Evolutionary conservation across 2,329 filamentous ascomycete species (phyloP).

Genomic region (Teratosphaeria pseudoeucalypti): DNA sequence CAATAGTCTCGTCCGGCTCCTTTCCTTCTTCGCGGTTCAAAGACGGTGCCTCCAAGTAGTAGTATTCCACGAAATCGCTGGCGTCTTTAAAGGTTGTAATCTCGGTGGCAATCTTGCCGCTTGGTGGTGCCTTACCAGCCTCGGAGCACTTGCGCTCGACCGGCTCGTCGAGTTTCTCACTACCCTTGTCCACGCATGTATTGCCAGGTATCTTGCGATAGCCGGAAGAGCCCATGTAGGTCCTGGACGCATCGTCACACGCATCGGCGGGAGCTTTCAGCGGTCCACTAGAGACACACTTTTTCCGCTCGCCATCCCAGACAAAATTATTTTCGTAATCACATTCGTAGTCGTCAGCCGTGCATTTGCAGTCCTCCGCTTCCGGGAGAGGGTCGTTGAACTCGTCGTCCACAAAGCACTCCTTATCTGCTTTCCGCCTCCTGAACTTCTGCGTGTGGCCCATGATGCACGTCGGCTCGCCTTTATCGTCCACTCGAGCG

Average conservation of each 20-base stretch:
- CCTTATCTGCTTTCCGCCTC: conserved; percentile 73
- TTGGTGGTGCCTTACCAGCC: conserved; percentile 42
- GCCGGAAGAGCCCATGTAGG: conserved; percentile 75
- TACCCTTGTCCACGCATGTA: conserved; percentile 33
- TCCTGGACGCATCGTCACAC: conserved; percentile 62
- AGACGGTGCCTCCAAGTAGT: conserved; percentile 58
- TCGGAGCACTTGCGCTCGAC: conserved; percentile 70
- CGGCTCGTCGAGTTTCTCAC: conserved; percentile 33
- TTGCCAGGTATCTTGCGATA: conserved; percentile 76
- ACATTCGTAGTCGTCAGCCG: conserved; percentile 81
- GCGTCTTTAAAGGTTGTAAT: conserved; percentile 52
- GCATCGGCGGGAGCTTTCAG: conserved; percentile 58
- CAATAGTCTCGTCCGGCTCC: conserved; percentile 61
- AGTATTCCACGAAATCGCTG: conserved; percentile 44
- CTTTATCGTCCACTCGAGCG: conserved; percentile 69
- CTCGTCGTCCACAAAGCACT: conserved; percentile 80
- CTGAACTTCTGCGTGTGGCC: conserved; percentile 83
- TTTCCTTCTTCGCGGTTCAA: conserved; percentile 51
- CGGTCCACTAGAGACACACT: conserved; percentile 56
- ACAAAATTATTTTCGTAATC: conserved; percentile 57
- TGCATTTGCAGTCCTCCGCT: conserved; percentile 69
- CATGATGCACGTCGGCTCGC: conserved; percentile 83
- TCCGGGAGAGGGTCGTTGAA: conserved; percentile 68
- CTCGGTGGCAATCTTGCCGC: conserved; percentile 55
- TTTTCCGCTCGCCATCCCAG: conserved; percentile 58